Conservation (phyloP, 2,329 filamentous ascomycete species). For the Cryphonectria naterciae region DNA sequence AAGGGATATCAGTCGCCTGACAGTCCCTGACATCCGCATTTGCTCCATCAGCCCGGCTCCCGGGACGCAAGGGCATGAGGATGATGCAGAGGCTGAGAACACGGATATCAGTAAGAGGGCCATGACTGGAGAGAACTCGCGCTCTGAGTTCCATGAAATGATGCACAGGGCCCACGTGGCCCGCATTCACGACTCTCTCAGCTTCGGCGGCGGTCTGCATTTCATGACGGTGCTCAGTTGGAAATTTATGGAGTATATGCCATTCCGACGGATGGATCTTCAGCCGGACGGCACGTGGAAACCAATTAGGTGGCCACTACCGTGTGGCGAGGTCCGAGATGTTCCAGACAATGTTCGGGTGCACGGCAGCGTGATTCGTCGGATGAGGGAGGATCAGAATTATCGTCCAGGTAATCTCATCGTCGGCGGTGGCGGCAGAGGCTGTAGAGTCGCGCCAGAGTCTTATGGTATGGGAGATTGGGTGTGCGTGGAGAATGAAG, state of each 20-base stretch:
- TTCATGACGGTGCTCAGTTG: constrained; percentile 64
- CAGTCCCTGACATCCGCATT: constrained; percentile 42
- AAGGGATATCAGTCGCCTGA: background rate
- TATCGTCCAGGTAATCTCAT: constrained; percentile 83
- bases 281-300: constrained; percentile 75
- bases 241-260: constrained; percentile 81
- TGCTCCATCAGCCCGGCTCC: constrained; percentile 37
- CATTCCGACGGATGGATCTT: constrained; percentile 81
- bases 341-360: constrained; percentile 72
- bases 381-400: constrained; percentile 64
- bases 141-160: constrained; percentile 56
- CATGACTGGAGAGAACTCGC: constrained; percentile 32
- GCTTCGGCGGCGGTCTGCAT: constrained; percentile 64
- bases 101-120: constrained; percentile 6
- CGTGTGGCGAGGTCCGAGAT: constrained; percentile 76
- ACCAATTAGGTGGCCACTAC: constrained; percentile 79
- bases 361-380: constrained; percentile 73
- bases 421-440: constrained; percentile 76
- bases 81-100: constrained; percentile 20
- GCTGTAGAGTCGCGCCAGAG: constrained; percentile 62
- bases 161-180: constrained; percentile 61
- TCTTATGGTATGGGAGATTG: constrained; percentile 73
- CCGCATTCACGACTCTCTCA: constrained; percentile 71
- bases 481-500: constrained; percentile 66
- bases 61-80: constrained; percentile 15